These are phyloP conservation scores for Pogostemon cablin DNA, from an alignment of 257 asterid genomes.

Conservation along the genomic window DNA sequence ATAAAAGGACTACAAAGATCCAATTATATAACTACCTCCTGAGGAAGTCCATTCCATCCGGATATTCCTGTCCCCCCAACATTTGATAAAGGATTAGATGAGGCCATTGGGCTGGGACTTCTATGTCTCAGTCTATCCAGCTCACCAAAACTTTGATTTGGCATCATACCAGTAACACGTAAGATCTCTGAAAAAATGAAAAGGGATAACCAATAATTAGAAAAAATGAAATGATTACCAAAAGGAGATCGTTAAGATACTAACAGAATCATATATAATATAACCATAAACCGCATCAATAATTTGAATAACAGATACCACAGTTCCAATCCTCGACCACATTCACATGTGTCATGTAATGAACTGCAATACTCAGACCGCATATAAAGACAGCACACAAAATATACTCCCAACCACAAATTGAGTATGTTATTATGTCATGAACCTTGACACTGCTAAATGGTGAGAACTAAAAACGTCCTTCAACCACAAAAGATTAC, in stretches of 20 bases:
- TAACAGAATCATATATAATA: background rate
- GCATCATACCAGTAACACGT: slow-evolving; percentile 78
- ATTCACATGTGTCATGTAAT: background rate
- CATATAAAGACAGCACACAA: background rate
- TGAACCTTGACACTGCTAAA: slow-evolving; percentile 10
- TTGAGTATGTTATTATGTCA: background rate
- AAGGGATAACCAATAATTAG: background rate
- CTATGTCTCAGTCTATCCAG: slow-evolving; percentile 84
- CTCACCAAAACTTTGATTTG: slow-evolving; percentile 77
- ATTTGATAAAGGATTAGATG: slow-evolving; percentile 71
- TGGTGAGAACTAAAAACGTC: background rate
- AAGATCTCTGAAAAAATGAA: slow-evolving; percentile 60
- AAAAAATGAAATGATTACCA: background rate
- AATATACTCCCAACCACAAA: background rate
- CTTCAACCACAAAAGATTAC: background rate
- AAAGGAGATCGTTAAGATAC: background rate
- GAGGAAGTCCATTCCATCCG: slow-evolving; percentile 86
- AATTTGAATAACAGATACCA: background rate
- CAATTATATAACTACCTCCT: slow-evolving; percentile 56
- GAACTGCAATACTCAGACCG: background rate
- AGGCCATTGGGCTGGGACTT: slow-evolving; percentile 99
- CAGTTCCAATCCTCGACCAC: background rate
- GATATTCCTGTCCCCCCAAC: slow-evolving; percentile 64
- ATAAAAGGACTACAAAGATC: background rate
- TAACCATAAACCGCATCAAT: background rate